Evolutionary conservation across 2,329 filamentous ascomycete genomes (phyloP).

Genomic region (Xylariaceae sp.): DNA sequence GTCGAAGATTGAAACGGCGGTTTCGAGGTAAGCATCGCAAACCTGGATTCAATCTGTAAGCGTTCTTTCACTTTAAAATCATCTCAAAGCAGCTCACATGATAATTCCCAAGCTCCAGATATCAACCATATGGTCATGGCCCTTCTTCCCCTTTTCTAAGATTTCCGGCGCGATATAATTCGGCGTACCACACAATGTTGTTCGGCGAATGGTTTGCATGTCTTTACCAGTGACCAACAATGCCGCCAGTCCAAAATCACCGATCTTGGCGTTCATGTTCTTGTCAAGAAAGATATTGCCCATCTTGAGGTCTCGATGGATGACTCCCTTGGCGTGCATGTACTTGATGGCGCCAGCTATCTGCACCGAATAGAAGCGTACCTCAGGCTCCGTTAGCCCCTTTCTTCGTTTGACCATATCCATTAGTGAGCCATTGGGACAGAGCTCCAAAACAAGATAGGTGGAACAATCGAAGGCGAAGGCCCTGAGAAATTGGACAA

Average conservation of each 20-base stretch:
- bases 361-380: constrained; percentile 90
- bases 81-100: constrained; percentile 60
- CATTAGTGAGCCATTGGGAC: constrained; percentile 93
- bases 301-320: constrained; percentile 96
- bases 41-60: constrained; percentile 55
- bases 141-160: constrained; percentile 88
- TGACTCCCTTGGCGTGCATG: constrained; percentile 92
- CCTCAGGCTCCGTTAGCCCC: constrained; percentile 89
- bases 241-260: constrained; percentile 94
- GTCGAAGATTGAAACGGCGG: constrained; percentile 94
- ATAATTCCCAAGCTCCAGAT: constrained; percentile 99
- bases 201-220: constrained; percentile 79
- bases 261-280: constrained; percentile 96
- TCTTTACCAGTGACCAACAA: constrained; percentile 90
- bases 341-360: constrained; percentile 98
- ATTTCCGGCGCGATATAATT: constrained; percentile 99
- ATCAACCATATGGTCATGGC: constrained; percentile 97
- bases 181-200: constrained; percentile 93
- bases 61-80: constrained; percentile 1
- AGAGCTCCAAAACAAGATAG: constrained; percentile 92
- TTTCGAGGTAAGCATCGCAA: constrained; percentile 94
- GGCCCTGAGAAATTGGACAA: constrained; percentile 92
- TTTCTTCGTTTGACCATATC: constrained; percentile 95
- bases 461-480: constrained; percentile 89
- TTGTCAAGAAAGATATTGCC: constrained; percentile 95